Evolutionary conservation across 352 stramenopile species (phyloP).

Genomic region (Phytophthora cajani): DNA sequence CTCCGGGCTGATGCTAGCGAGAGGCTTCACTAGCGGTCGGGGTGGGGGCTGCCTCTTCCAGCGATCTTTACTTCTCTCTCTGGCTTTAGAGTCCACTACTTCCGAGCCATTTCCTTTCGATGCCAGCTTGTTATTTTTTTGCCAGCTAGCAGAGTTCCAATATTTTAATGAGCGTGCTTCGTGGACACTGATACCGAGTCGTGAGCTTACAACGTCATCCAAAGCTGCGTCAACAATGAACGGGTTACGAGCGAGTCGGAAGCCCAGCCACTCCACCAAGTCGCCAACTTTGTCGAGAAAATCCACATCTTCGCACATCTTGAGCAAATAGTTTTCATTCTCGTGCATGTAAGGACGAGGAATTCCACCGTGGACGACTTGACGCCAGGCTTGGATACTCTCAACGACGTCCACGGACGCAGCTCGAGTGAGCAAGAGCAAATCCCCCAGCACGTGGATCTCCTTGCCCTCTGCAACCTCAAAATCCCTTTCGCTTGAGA

Average conservation of each 20-base stretch:
- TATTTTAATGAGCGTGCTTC: constrained; percentile 33
- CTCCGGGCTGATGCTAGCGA: constrained; percentile 54
- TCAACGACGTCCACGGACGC: constrained; percentile 70
- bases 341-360: constrained; percentile 49
- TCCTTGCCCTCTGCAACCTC: constrained; percentile 47
- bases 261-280: constrained; percentile 63
- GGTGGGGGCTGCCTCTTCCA: constrained; percentile 31
- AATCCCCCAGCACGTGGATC: constrained; percentile 62
- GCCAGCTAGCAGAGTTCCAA: constrained; percentile 37
- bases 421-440: constrained; percentile 54
- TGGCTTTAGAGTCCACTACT: neutral
- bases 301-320: constrained; percentile 62
- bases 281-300: constrained; percentile 49
- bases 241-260: constrained; percentile 58
- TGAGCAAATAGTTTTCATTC: constrained; percentile 57
- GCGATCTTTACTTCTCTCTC: neutral
- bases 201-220: constrained; percentile 33
- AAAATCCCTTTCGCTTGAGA: neutral
- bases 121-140: constrained; percentile 8
- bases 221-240: constrained; percentile 52
- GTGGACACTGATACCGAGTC: constrained; percentile 24
- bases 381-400: constrained; percentile 48
- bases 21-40: constrained; percentile 43
- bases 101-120: neutral
- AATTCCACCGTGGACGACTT: constrained; percentile 39